These are phyloP conservation scores for Phytophthora aleatoria DNA, from an alignment of 352 stramenopile species.

Conservation along the genomic window DNA sequence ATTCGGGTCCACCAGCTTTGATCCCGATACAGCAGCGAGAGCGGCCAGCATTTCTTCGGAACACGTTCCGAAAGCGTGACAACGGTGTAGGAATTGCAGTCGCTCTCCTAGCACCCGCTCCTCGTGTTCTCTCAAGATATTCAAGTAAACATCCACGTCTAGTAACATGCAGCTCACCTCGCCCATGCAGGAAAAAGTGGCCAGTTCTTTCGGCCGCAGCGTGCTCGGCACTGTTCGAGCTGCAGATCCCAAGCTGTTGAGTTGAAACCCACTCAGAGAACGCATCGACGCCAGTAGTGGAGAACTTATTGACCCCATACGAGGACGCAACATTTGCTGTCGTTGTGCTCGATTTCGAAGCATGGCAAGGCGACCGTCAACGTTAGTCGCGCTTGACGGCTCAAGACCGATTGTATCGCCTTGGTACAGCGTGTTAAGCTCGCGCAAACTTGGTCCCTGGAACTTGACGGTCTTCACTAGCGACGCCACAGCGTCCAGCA, in stretches of 20 bases:
- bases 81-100: constrained; percentile 57
- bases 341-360: constrained; percentile 31
- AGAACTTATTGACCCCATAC: constrained; percentile 17
- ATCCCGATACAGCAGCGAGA: constrained; percentile 51
- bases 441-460: constrained; percentile 49
- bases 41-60: constrained; percentile 52
- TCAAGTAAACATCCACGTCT: constrained; percentile 48
- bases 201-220: constrained; percentile 32
- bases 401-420: constrained; percentile 64
- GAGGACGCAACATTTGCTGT: constrained; percentile 29
- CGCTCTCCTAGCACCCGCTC: constrained; percentile 51
- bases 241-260: constrained; percentile 18
- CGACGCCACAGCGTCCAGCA: constrained; percentile 47
- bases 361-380: constrained; percentile 43
- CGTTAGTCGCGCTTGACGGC: constrained; percentile 41
- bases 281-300: constrained; percentile 19
- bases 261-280: constrained; percentile 21
- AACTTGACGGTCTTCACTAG: constrained; percentile 54
- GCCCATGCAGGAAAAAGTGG: constrained; percentile 59
- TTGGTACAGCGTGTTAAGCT: constrained; percentile 62
- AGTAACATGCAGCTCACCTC: constrained; percentile 63
- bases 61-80: constrained; percentile 68
- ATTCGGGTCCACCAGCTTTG: constrained; percentile 58
- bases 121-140: constrained; percentile 57
- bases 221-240: constrained; percentile 4